A percentile compares a stretch with the other conserved stretches of the same genome.
Evolutionary conservation across 2,329 filamentous ascomycete species (phyloP).

Genomic region (Trichoderma sp.): DNA sequence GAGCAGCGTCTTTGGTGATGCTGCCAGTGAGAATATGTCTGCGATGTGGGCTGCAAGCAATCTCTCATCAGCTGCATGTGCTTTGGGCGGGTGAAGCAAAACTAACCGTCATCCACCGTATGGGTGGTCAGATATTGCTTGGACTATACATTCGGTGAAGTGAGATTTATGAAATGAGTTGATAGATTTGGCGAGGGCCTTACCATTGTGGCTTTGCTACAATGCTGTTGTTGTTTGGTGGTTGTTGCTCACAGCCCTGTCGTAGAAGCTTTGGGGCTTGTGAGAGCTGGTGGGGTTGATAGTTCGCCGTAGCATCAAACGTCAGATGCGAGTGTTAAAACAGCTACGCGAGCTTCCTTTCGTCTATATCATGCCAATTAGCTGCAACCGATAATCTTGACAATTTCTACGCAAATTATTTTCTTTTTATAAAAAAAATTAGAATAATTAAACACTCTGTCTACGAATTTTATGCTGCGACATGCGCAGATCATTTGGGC

Average conservation of each 20-base stretch:
- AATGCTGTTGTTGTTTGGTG: conserved; percentile 16
- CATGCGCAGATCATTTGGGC: not conserved
- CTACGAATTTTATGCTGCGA: not conserved
- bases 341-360: not conserved
- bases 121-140: conserved; percentile 97
- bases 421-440: too few relatives aligned
- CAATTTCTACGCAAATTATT: not conserved
- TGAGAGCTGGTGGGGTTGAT: conserved; percentile 28
- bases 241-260: conserved; percentile 36
- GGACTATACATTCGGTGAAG: conserved; percentile 61
- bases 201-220: conserved; percentile 35
- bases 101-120: conserved; percentile 81
- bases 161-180: not conserved
- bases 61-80: conserved; percentile 24
- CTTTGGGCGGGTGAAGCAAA: conserved; percentile 37
- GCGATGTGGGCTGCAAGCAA: conserved; percentile 69
- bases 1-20: conserved; percentile 73
- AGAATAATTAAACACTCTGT: not conserved
- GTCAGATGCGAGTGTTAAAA: not conserved
- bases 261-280: conserved; percentile 30
- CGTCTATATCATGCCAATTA: not conserved
- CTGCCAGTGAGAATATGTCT: conserved; percentile 82
- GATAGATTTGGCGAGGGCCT: not conserved
- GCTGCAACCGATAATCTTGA: not conserved
- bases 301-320: conserved; percentile 1